phyloP scores from a whole-genome alignment of 495 filamentous ascomycete species.

The Penicillium desertorum region DNA sequence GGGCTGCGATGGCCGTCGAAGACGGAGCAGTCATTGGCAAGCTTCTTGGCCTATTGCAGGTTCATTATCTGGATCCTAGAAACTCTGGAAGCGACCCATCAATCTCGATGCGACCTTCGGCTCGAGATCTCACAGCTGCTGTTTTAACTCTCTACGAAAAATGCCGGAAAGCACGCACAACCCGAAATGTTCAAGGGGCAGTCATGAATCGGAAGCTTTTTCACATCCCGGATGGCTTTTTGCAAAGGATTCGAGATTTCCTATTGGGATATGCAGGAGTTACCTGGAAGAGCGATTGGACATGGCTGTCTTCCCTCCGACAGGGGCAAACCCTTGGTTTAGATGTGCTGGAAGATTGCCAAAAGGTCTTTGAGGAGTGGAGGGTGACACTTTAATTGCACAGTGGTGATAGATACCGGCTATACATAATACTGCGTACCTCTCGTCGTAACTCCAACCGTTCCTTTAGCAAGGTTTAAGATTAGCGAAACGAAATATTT shows the following conservation, averaged over 20 bases:
- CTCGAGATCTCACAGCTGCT: conserved; percentile 8
- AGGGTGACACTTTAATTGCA: background rate
- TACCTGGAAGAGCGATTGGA: conserved; percentile 25
- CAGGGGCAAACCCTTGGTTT: conserved; percentile 17
- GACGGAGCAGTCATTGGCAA: conserved; percentile 49
- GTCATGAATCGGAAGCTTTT: conserved; percentile 50
- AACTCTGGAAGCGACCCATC: background rate
- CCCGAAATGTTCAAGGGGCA: conserved; percentile 47
- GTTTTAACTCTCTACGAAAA: conserved; percentile 55
- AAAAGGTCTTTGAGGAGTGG: conserved; percentile 13
- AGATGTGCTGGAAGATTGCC: conserved; percentile 19
- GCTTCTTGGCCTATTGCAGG: conserved; percentile 29
- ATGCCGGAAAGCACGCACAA: conserved; percentile 55
- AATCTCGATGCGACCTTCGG: background rate
- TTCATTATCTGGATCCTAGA: conserved; percentile 4
- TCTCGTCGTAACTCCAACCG: no score
- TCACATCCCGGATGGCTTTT: conserved; percentile 53
- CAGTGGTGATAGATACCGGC: background rate
- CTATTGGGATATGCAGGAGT: conserved; percentile 16
- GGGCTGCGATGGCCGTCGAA: conserved; percentile 56
- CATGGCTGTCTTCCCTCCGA: conserved; percentile 15
- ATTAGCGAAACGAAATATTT: background rate
- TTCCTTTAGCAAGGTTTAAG: background rate
- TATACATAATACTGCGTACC: no score
- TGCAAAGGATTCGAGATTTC: conserved; percentile 44